Conservation (phyloP, 2,329 filamentous ascomycete genomes). For the Fusarium nurragi region DNA sequence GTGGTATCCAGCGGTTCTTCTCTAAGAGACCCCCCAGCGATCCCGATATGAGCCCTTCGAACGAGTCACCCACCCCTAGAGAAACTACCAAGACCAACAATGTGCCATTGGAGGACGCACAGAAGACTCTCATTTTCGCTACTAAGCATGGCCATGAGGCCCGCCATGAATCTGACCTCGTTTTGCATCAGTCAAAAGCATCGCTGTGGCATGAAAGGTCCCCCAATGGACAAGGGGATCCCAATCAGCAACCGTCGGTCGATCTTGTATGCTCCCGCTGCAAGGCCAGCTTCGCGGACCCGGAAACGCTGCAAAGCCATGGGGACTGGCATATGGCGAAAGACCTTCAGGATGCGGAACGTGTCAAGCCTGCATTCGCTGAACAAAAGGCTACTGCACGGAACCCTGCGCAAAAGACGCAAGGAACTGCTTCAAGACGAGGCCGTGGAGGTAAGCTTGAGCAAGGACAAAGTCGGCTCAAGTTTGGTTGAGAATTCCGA, state of each 20-base stretch:
- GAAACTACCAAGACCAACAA: constrained; percentile 1
- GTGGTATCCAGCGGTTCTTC: constrained; percentile 68
- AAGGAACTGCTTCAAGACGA: constrained; percentile 54
- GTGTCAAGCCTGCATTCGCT: constrained; percentile 59
- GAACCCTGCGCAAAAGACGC: constrained; percentile 45
- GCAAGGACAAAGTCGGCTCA: constrained; percentile 68
- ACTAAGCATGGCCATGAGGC: constrained; percentile 18
- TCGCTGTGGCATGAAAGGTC: constrained; percentile 13
- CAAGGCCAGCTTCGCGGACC: constrained; percentile 64
- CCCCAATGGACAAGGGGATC: constrained; percentile 32
- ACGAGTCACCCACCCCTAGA: constrained; percentile 21
- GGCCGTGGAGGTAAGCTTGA: constrained; percentile 56
- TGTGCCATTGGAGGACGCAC: constrained; percentile 1
- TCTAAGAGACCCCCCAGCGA: constrained; percentile 50
- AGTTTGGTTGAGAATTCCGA: constrained; percentile 60
- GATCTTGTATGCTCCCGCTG: constrained; percentile 71
- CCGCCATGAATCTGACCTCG: constrained; percentile 27
- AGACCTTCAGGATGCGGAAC: constrained; percentile 76
- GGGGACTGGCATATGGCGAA: constrained; percentile 95
- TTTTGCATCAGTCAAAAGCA: constrained; percentile 18
- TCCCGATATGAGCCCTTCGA: constrained; percentile 39
- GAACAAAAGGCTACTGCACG: constrained; percentile 48
- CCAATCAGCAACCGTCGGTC: constrained; percentile 48
- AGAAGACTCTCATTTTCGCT: constrained; percentile 20
- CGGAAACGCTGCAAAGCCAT: constrained; percentile 76